Conservation (phyloP, 371 early-diverging fungal genomes). For the Lichtheimia ornata region DNA sequence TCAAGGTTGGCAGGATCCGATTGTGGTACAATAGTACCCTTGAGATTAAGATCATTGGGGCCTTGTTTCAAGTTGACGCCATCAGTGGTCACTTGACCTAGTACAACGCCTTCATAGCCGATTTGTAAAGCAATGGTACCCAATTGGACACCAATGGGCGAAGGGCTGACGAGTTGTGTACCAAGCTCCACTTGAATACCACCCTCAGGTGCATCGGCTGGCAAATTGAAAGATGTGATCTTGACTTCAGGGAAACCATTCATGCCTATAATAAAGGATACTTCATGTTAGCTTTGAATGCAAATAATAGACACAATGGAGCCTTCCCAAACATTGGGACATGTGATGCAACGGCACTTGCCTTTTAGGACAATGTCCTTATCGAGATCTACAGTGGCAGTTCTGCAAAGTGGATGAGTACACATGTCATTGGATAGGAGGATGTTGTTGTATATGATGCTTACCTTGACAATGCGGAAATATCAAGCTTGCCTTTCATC, state of each 20-base stretch:
- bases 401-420: conserved; percentile 24
- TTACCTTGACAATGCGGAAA: conserved; percentile 59
- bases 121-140: conserved; percentile 53
- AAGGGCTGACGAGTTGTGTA: conserved; percentile 51
- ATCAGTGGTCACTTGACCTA: conserved; percentile 48
- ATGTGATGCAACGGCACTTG: conserved; percentile 11
- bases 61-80: conserved; percentile 45
- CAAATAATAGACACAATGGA: not conserved
- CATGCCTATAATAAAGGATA: conserved; percentile 32
- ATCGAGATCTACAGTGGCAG: conserved; percentile 43
- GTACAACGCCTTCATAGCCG: conserved; percentile 37
- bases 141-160: conserved; percentile 56
- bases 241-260: conserved; percentile 52
- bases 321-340: not conserved
- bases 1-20: conserved; percentile 37
- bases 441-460: not conserved
- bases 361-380: conserved; percentile 24
- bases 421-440: not conserved
- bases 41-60: conserved; percentile 46
- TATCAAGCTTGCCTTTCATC: conserved; percentile 56
- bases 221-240: conserved; percentile 53
- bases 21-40: conserved; percentile 48
- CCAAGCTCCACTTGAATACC: conserved; percentile 56
- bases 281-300: not conserved
- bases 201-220: conserved; percentile 53